These are phyloP conservation scores for Schoenoplectus tabernaemontani DNA, from an alignment of 202 grass and related monocot genomes.

Conservation along the genomic window DNA sequence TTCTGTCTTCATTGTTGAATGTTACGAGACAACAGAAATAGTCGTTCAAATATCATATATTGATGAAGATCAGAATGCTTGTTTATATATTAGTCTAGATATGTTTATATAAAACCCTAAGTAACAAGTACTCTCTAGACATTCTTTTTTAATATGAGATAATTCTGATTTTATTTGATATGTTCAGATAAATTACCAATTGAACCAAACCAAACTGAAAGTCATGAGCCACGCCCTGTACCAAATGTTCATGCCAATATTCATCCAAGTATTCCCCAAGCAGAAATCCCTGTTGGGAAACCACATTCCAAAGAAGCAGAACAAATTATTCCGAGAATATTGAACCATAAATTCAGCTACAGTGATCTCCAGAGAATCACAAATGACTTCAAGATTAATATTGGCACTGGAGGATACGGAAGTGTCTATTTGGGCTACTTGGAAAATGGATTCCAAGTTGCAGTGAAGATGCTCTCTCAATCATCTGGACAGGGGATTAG, in stretches of 20 bases:
- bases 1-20: not conserved
- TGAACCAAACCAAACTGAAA: not conserved
- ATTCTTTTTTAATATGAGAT: not conserved
- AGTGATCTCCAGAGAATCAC: conserved; percentile 38
- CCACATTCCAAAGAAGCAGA: not conserved
- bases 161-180: not conserved
- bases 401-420: conserved; percentile 48
- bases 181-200: not conserved
- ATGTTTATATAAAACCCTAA: not conserved
- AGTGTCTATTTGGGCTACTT: conserved; percentile 33
- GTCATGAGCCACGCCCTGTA: not conserved
- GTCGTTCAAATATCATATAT: not conserved
- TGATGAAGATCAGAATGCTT: not conserved
- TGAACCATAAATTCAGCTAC: conserved; percentile 34
- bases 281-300: not conserved
- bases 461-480: conserved; percentile 36
- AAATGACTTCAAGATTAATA: conserved; percentile 25
- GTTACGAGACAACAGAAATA: not conserved
- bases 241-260: not conserved
- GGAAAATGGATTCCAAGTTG: conserved; percentile 41
- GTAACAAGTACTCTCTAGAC: too few relatives aligned
- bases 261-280: not conserved
- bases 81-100: not conserved
- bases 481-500: conserved; percentile 39
- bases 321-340: conserved; percentile 19